These are phyloP conservation scores for Fusarium redolens DNA, from an alignment of 2,329 filamentous ascomycete species.

Conservation along the genomic window DNA sequence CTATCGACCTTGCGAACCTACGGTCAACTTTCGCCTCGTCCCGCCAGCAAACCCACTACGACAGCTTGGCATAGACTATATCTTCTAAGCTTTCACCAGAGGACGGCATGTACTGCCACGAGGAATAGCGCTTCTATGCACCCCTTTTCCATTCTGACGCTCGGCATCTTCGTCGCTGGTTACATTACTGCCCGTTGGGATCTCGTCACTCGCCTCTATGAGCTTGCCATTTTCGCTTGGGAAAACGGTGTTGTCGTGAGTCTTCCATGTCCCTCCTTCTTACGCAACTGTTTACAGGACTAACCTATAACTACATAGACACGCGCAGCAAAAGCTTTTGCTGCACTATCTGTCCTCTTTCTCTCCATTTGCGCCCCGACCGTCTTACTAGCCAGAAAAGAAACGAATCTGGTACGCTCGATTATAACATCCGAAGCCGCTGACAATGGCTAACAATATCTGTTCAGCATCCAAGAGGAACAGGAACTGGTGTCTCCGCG, in stretches of 20 bases:
- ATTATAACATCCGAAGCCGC: conserved; percentile 29
- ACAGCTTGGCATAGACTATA: conserved; percentile 39
- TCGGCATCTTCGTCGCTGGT: conserved; percentile 98
- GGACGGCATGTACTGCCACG: conserved; percentile 58
- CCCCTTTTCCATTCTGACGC: conserved; percentile 94
- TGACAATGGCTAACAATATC: conserved; percentile 33
- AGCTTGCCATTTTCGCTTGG: conserved; percentile 97
- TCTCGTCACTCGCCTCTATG: conserved; percentile 95
- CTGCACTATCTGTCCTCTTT: conserved; percentile 85
- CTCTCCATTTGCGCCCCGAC: conserved; percentile 86
- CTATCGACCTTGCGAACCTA: neutral
- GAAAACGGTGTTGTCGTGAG: conserved; percentile 96
- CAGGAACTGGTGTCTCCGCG: conserved; percentile 86
- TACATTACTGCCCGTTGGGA: conserved; percentile 99
- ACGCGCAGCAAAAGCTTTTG: conserved; percentile 86
- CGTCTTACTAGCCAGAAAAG: conserved; percentile 81
- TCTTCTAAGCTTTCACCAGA: conserved; percentile 18
- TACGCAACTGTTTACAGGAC: neutral
- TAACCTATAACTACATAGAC: conserved; percentile 62
- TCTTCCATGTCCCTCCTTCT: conserved; percentile 35
- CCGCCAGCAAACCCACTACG: conserved; percentile 36
- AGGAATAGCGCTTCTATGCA: conserved; percentile 78
- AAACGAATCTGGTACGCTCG: conserved; percentile 78
- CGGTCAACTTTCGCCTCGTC: conserved; percentile 23
- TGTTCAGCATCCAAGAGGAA: conserved; percentile 81